phyloP scores from a whole-genome alignment of 192 early-diverging fungal species.

The Tieghemiomyces parasiticus region DNA sequence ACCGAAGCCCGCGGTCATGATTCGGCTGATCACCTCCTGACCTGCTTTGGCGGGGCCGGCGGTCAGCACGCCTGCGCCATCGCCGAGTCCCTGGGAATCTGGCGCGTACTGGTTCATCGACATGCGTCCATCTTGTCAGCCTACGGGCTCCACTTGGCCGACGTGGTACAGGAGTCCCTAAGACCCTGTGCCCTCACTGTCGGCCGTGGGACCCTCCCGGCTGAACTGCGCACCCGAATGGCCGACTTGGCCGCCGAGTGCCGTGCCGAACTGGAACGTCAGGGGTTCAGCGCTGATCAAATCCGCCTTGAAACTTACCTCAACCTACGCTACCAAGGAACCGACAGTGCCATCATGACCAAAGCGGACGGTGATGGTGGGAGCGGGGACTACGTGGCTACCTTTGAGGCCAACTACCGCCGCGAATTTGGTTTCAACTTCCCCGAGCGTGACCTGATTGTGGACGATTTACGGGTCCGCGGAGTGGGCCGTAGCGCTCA shows the following conservation, averaged over 20 bases:
- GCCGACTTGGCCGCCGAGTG: conserved; percentile 28
- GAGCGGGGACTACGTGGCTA: conserved; percentile 26
- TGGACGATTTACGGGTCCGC: conserved; percentile 89
- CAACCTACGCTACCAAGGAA: conserved; percentile 86
- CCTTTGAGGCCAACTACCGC: conserved; percentile 63
- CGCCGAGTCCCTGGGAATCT: conserved; percentile 72
- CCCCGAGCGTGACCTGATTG: conserved; percentile 58
- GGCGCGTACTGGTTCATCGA: conserved; percentile 69
- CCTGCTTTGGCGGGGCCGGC: conserved; percentile 92
- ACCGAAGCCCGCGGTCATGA: conserved; percentile 90
- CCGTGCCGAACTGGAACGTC: conserved; percentile 30
- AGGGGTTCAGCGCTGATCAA: conserved; percentile 47
- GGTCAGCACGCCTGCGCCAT: conserved; percentile 95
- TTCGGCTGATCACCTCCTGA: conserved; percentile 63
- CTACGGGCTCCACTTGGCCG: conserved; percentile 76
- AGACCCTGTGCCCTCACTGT: conserved; percentile 45
- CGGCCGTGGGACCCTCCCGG: not conserved
- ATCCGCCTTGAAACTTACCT: conserved; percentile 55
- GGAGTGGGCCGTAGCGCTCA: conserved; percentile 46
- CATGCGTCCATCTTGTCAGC: conserved; percentile 89
- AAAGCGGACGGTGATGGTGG: conserved; percentile 30
- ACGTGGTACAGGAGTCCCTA: conserved; percentile 86
- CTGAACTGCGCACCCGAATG: conserved; percentile 34
- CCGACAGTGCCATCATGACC: conserved; percentile 86
- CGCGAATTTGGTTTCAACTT: conserved; percentile 96